Evolutionary conservation across 176 grass and related monocot species (phyloP).

Genomic region (Microstegium vimineum): DNA sequence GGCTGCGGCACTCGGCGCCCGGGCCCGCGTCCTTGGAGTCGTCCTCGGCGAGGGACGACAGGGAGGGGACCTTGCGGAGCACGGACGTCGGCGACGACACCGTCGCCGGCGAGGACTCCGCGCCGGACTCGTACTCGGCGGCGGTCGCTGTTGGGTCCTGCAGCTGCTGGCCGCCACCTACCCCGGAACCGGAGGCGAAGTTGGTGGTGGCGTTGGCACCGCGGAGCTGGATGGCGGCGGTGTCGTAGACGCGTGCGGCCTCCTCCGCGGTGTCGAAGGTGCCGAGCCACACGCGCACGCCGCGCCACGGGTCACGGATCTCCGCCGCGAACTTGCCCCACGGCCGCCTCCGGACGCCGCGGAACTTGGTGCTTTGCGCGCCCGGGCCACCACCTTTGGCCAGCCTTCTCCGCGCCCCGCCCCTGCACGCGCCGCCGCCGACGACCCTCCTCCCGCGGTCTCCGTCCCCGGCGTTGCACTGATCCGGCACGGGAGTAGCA

Average conservation of each 20-base stretch:
- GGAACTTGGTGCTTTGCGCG: slow-evolving; percentile 55
- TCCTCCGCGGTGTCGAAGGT: slow-evolving; percentile 96
- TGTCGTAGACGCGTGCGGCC: slow-evolving; percentile 83
- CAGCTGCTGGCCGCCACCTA: neutral
- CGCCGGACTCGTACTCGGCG: slow-evolving; percentile 60
- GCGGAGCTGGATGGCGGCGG: slow-evolving; percentile 64
- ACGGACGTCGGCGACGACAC: slow-evolving; percentile 80
- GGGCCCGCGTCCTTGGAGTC: no score
- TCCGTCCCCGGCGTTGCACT: slow-evolving; percentile 26
- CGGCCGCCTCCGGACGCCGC: slow-evolving; percentile 74
- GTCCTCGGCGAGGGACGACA: slow-evolving; percentile 37
- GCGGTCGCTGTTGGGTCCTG: neutral
- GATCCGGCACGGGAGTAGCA: neutral
- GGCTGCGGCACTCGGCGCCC: neutral
- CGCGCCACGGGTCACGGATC: slow-evolving; percentile 81
- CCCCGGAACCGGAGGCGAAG: slow-evolving; percentile 17
- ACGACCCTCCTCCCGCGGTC: slow-evolving; percentile 11
- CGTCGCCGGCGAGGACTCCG: slow-evolving; percentile 51
- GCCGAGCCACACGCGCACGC: slow-evolving; percentile 87
- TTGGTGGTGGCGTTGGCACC: slow-evolving; percentile 54
- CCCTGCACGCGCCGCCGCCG: neutral
- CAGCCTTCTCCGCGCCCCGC: slow-evolving; percentile 6
- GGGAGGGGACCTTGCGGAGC: slow-evolving; percentile 60
- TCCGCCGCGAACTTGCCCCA: slow-evolving; percentile 93
- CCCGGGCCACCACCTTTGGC: neutral